Base-by-base conservation (phyloP, 2,329 filamentous ascomycete genomes). In the Penicillium janthinellum region DNA sequence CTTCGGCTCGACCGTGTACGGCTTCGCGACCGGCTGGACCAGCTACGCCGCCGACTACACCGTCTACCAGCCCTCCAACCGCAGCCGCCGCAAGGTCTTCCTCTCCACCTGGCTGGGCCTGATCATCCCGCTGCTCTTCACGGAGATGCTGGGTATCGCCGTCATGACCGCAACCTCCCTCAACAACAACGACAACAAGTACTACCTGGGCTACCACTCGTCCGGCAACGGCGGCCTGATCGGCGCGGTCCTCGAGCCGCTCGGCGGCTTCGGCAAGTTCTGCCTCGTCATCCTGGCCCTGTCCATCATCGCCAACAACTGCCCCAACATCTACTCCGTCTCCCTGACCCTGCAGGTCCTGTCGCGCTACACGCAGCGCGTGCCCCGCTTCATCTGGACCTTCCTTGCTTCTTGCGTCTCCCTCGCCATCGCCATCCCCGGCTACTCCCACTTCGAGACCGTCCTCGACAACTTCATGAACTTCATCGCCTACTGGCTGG, bases 11-110 rank as follows among this genome's bases (percentile, higher is more conserved):
- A 83, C 88, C 17, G 80, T 92, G 37, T 88, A 86, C 73, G 85
- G 88, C 41, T 88, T 90, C 70, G 83, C 87, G 17, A 88, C 89
- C 1, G 85, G 90, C 57, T 95, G 91, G 90, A 86, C 88, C 1
- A 84, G 84, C 6, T 90, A 88, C 60, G 89, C 90, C 0, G 88
- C 89, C 8, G 90, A 94, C 71, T 94, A 92, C 74, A 91, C 89
- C 22, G 89, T 91, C 53, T 93, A 93, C 75, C 90, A 92, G 68
- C 89, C 90, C 0, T 78, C 81, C 2, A 81, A 76, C 25, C 86
- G 86, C 42, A 83, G 84, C 34, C 82, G 85, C 22, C 73, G 73
- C 44, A 86, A 86, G 61, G 81, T 92, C 61, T 94, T 93, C 75
- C 67, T 84, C 60, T 87, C 86, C 71, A 90, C 90, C 34, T 90